Evolutionary conservation across 225 moss, liverwort and hornwort genomes (phyloP).

Genomic region (Climacium dendroides): DNA sequence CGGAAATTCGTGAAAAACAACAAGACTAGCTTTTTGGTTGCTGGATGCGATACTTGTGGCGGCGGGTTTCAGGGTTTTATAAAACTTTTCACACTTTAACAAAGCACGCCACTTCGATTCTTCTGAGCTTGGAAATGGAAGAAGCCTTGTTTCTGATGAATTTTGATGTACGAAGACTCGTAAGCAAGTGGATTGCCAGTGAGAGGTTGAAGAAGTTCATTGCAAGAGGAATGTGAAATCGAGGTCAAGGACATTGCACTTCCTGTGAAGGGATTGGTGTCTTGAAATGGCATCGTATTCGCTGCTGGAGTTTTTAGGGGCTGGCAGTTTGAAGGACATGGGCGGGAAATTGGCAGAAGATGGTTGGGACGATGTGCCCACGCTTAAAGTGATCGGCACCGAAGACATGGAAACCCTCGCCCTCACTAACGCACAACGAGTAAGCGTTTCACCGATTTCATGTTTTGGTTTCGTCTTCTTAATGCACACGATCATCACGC

Average conservation of each 20-base stretch:
- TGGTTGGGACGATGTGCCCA: conserved; percentile 92
- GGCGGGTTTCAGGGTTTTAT: neutral
- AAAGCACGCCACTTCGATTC: neutral
- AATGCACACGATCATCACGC: neutral
- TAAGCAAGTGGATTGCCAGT: neutral
- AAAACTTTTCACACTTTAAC: neutral
- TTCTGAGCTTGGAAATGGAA: neutral
- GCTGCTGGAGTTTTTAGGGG: conserved; percentile 57
- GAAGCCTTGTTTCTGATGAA: neutral
- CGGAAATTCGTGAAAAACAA: neutral
- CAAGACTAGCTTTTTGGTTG: neutral
- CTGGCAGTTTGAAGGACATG: conserved; percentile 38
- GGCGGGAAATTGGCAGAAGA: conserved; percentile 40
- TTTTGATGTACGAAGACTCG: neutral
- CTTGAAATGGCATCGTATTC: conserved; percentile 43
- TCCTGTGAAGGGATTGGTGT: neutral
- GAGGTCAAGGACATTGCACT: neutral
- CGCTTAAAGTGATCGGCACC: conserved; percentile 66
- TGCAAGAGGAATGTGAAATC: neutral
- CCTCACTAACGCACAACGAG: conserved; percentile 50
- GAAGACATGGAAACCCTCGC: conserved; percentile 64
- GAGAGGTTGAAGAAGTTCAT: neutral
- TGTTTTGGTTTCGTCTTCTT: neutral
- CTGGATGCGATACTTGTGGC: neutral
- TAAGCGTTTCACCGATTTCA: neutral